Evolutionary conservation across 2,329 filamentous ascomycete species (phyloP).

Genomic region (Ceratocystis harringtonii): DNA sequence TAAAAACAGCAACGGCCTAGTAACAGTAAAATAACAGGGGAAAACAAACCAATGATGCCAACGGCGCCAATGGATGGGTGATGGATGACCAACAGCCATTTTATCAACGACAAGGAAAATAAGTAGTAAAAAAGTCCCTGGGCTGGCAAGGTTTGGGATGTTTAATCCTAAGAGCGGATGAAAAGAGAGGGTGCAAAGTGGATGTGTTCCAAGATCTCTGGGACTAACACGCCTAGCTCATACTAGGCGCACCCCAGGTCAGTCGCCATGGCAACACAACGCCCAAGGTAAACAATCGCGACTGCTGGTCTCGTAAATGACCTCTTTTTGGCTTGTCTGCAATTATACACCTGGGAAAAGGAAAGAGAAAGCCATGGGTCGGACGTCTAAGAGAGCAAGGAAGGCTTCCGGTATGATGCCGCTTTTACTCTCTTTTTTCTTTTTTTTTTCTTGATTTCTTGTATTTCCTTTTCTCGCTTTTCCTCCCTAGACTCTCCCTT

Average conservation of each 20-base stretch:
- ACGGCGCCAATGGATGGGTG: too few relatives aligned
- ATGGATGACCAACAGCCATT: too few relatives aligned
- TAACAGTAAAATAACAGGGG: background rate
- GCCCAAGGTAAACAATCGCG: slow-evolving; percentile 8
- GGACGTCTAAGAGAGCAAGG: background rate
- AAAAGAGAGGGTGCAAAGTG: slow-evolving; percentile 7
- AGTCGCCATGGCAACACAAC: slow-evolving; percentile 3
- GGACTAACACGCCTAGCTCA: slow-evolving; percentile 3
- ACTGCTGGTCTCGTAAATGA: background rate
- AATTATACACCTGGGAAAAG: slow-evolving; percentile 9
- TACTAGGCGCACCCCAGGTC: background rate
- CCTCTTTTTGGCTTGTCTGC: slow-evolving; percentile 1
- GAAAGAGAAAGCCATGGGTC: background rate
- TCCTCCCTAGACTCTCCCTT: background rate
- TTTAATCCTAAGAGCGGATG: background rate
- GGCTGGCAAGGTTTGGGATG: background rate
- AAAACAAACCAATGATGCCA: background rate
- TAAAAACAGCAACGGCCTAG: background rate
- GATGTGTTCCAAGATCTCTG: slow-evolving; percentile 1
- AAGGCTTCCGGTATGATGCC: background rate
- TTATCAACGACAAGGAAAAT: too few relatives aligned
- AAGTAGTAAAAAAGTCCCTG: too few relatives aligned
- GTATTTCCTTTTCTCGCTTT: background rate
- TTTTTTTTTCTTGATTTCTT: background rate
- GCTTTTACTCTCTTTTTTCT: background rate